These are phyloP conservation scores for Carex kokanica DNA, from an alignment of 176 grass and related monocot genomes.

Conservation along the genomic window DNA sequence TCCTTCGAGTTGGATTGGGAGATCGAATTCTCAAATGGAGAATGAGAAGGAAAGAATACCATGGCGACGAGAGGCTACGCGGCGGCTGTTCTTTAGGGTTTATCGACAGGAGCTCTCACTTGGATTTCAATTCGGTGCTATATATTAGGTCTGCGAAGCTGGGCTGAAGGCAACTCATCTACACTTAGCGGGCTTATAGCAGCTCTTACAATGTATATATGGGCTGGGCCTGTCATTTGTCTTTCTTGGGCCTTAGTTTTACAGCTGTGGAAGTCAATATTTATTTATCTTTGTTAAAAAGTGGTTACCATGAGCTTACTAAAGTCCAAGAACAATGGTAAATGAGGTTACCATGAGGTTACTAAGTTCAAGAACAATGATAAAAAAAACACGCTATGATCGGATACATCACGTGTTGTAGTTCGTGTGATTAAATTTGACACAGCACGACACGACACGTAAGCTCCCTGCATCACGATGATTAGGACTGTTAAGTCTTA, in stretches of 20 bases:
- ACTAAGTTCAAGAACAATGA: too few relatives aligned
- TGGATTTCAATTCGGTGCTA: slow-evolving; percentile 30
- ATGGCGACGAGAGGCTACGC: slow-evolving; percentile 35
- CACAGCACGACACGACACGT: too few relatives aligned
- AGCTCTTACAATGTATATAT: not conserved
- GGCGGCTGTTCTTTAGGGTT: slow-evolving; percentile 55
- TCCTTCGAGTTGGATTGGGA: not conserved
- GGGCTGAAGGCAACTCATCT: slow-evolving; percentile 17
- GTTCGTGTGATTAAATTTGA: too few relatives aligned
- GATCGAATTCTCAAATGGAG: not conserved
- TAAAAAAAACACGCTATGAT: too few relatives aligned
- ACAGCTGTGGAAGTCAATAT: not conserved
- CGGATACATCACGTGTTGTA: too few relatives aligned
- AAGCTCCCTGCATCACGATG: too few relatives aligned
- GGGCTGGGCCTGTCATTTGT: not conserved
- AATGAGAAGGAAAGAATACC: slow-evolving; percentile 26
- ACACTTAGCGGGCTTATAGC: not conserved
- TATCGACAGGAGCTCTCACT: not conserved
- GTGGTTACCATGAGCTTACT: too few relatives aligned
- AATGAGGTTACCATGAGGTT: too few relatives aligned
- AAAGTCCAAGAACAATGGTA: too few relatives aligned
- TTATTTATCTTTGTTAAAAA: too few relatives aligned
- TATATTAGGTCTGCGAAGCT: slow-evolving; percentile 19
- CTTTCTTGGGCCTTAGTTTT: not conserved
- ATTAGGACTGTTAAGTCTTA: too few relatives aligned